Base-by-base conservation (phyloP, 2,329 filamentous ascomycete species). In the Emergomyces orientalis region DNA sequence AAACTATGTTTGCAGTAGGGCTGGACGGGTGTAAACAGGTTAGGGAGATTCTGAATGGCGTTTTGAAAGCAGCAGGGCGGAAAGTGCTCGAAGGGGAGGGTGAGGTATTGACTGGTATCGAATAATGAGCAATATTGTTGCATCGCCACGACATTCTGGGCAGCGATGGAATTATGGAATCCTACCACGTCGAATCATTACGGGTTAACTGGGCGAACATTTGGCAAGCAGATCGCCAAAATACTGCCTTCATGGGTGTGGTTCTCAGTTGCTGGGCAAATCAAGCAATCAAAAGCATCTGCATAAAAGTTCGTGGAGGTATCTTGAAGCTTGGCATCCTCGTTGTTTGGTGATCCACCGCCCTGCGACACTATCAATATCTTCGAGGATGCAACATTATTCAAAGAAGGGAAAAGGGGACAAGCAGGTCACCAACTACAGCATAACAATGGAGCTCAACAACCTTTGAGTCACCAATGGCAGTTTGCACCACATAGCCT, bases 21-120 rank as follows among this genome's bases (percentile, higher is more conserved):
- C 86, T 97, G 58, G 92, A 97, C 73, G 94, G 92, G 5, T 97
- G 93, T 75, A 91, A 88, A 76, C 88, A 92, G 73, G 86, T 97
- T 47, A 84, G 90, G 66, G 83, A 86, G 67, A 88, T 96, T 59
- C 73, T 99, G 70, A 92, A 97, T 74, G 81, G 82, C 7, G 87
- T 95, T 17, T 87, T 97, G 55, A 85, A 87, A 72, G 84, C 49
- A 19, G 62, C 66, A 22, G 66, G 66, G 32, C 65, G 54, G 41
- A 68, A 60, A 47, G 61, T 68, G 7, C 54, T 68, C 39, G 64
- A 63, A 37, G 64, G 64, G 45, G 66, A 68, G 34, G 62, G 49
- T 9, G 60, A 51, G 9, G 30, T 56, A 51, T 55, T 51, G 7
- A 14, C 32, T 22, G 49, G 32, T 49, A 41, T 54, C 34, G 58